Percentiles rank a stretch among this genome's conserved stretches.
Evolutionary conservation across 306 rosid genomes (phyloP).

Genomic region (Quercus mongolica): DNA sequence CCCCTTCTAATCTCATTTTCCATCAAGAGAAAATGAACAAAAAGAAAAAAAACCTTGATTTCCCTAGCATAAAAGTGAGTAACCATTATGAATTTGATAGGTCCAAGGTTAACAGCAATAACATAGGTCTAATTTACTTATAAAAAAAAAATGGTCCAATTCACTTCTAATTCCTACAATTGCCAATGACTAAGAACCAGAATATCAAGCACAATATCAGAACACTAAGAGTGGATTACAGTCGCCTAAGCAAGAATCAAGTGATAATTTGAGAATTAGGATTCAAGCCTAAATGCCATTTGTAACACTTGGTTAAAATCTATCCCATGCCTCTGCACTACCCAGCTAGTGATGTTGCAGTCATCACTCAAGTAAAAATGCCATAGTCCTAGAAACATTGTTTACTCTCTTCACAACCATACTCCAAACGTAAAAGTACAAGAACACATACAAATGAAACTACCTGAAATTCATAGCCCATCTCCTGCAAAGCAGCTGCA

Average conservation of each 20-base stretch:
- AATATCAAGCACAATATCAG: not conserved
- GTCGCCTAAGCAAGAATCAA: not conserved
- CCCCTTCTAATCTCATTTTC: not conserved
- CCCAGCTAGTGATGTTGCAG: not conserved
- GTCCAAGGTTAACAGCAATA: not conserved
- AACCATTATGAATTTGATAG: not conserved
- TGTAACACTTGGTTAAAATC: not conserved
- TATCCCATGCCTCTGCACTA: not conserved
- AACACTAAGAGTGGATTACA: not conserved
- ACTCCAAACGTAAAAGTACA: constrained; percentile 6
- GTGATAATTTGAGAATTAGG: not conserved
- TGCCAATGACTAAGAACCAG: not conserved
- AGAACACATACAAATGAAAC: constrained; percentile 2
- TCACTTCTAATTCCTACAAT: not conserved
- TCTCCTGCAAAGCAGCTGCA: constrained; percentile 72
- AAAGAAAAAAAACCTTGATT: not conserved
- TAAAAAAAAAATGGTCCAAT: not conserved
- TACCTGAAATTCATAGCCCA: constrained; percentile 83
- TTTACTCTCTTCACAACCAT: not conserved
- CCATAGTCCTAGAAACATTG: not conserved
- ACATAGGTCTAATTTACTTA: not conserved
- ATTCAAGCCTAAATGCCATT: not conserved
- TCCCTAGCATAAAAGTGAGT: not conserved
- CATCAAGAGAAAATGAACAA: not conserved
- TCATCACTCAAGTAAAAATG: not conserved